phyloP scores from a whole-genome alignment of 306 rosid genomes.

The Dalbergia cochinchinensis region DNA sequence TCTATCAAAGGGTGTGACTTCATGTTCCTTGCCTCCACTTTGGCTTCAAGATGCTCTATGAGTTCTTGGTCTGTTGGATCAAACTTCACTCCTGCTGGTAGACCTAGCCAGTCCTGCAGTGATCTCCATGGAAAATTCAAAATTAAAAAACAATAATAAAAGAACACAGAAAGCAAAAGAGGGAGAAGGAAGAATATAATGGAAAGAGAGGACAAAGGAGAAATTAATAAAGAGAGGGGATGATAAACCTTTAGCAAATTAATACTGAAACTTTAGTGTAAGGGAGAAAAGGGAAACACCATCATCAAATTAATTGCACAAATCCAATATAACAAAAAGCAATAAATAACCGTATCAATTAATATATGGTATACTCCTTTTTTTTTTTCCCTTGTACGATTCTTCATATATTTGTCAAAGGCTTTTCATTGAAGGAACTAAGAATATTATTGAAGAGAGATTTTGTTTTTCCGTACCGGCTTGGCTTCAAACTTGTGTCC shows the following conservation, averaged over 20 bases:
- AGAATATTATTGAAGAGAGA: constrained; percentile 49
- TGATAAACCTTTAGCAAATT: constrained; percentile 49
- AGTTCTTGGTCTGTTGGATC: constrained; percentile 92
- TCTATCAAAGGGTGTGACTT: constrained; percentile 90
- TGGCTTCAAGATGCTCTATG: constrained; percentile 88
- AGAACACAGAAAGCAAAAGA: neutral
- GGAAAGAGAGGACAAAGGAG: constrained; percentile 36
- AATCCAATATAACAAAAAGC: constrained; percentile 9
- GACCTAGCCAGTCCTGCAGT: constrained; percentile 84
- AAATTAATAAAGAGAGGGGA: constrained; percentile 30
- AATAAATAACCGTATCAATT: neutral
- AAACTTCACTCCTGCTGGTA: constrained; percentile 91
- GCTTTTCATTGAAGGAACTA: constrained; percentile 49
- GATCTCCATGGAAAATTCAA: constrained; percentile 24
- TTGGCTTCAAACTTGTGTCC: constrained; percentile 90
- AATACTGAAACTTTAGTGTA: constrained; percentile 24
- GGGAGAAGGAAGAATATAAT: constrained; percentile 30
- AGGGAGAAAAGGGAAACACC: neutral
- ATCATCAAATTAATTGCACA: constrained; percentile 26
- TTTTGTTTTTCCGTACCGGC: constrained; percentile 62
- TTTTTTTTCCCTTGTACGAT: constrained; percentile 14
- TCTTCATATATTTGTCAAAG: constrained; percentile 36
- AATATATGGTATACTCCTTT: constrained; percentile 10
- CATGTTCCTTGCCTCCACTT: constrained; percentile 74
- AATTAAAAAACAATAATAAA: constrained; percentile 10